Evolutionary conservation across 495 filamentous ascomycete genomes (phyloP).

Genomic region (Penicillium arizonense): DNA sequence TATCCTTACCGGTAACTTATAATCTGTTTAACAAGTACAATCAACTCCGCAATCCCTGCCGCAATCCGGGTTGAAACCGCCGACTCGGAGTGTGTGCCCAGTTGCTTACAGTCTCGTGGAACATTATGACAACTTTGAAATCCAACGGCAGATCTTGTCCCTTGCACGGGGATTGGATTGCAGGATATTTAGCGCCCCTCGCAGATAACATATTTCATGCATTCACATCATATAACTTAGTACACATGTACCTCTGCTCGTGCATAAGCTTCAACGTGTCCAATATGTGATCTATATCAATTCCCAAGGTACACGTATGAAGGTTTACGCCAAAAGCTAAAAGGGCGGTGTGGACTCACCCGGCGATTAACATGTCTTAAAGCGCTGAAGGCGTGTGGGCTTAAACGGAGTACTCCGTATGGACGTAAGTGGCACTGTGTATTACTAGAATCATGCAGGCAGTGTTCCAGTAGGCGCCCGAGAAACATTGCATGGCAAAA

Average conservation of each 20-base stretch:
- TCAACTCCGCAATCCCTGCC: conserved; percentile 3
- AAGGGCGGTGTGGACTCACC: conserved; percentile 17
- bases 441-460: conserved; percentile 6
- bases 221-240: conserved; percentile 2
- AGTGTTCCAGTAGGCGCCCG: conserved; percentile 10
- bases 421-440: not conserved
- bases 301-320: conserved; percentile 1
- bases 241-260: conserved; percentile 4
- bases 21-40: not conserved
- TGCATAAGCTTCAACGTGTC: conserved; percentile 17
- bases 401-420: too few relatives aligned
- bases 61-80: conserved; percentile 13
- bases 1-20: not conserved
- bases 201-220: conserved; percentile 11
- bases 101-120: conserved; percentile 2
- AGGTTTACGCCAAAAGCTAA: not conserved
- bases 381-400: too few relatives aligned
- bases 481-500: not conserved
- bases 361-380: too few relatives aligned
- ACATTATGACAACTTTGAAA: conserved; percentile 16
- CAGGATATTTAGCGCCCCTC: conserved; percentile 9
- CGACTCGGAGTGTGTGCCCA: conserved; percentile 2
- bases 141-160: conserved; percentile 13
- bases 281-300: conserved; percentile 4
- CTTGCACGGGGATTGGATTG: conserved; percentile 17